These are phyloP conservation scores for Litsea cubeba DNA, from an alignment of 164 flowering plant genomes.

Conservation along the genomic window DNA sequence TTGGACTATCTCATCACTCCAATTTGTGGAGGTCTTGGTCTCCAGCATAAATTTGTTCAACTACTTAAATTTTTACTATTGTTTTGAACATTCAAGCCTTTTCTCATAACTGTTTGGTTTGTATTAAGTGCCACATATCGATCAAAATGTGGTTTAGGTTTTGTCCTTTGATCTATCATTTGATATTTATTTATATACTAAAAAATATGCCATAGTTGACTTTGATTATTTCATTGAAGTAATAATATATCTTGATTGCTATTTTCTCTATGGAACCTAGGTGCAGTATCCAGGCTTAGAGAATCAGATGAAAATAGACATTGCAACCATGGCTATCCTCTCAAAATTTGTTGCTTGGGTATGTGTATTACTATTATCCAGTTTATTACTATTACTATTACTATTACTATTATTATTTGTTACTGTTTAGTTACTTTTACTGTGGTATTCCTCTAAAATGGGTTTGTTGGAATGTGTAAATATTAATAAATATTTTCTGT, in stretches of 20 bases:
- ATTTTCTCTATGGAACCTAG: slow-evolving; percentile 29
- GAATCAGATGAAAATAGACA: slow-evolving; percentile 64
- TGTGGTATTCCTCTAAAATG: not conserved
- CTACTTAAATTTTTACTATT: too few species aligned
- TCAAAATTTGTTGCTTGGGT: slow-evolving; percentile 70
- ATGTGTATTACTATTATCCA: slow-evolving; percentile 7
- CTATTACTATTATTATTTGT: too few species aligned
- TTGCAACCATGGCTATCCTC: slow-evolving; percentile 66
- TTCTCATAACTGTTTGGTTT: not conserved
- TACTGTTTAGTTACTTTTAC: not conserved
- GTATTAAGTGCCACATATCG: not conserved
- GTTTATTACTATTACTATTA: not conserved
- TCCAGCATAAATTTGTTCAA: too few species aligned
- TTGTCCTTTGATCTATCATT: not conserved
- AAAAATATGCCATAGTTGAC: not conserved
- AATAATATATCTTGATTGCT: not conserved
- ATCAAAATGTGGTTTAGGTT: not conserved
- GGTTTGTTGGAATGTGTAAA: not conserved
- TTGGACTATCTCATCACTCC: too few species aligned
- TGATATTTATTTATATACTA: not conserved
- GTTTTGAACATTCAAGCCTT: not conserved
- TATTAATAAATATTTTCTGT: too few species aligned
- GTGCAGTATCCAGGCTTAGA: slow-evolving; percentile 93
- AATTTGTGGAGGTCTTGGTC: too few species aligned
- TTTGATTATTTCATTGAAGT: not conserved